Base-by-base conservation (phyloP, 78 protist genomes). In the Parvularia atlantis region DNA sequence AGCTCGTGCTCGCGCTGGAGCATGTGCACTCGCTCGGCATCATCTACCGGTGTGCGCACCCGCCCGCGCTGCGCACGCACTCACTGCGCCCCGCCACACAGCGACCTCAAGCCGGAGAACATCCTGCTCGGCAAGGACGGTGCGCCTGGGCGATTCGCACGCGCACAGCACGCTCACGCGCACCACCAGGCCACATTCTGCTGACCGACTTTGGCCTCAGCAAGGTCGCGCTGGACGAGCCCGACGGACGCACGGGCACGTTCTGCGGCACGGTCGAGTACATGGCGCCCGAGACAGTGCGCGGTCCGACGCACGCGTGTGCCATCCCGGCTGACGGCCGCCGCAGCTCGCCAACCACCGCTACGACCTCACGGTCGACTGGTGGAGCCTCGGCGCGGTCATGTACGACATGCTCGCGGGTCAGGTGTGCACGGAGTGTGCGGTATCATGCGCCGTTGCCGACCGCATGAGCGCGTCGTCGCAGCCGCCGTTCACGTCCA, bases 221-320 rank as follows among this genome's bases (percentile, higher is more conserved):
- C 69, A 76, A 76, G n/a, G 73, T 56, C 43, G 33, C 5, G 33
- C 4, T 66, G 26, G 43, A 63, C 6, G 79, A 63, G 2, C 39
- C 30, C 13, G 36, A 24, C 39, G 86, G 53, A 26, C 69, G 80
- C 24, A 80, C 93, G 26, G 59, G 53, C 40, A 92, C 99, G 0
- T 88, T 93, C 77, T 93, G 97, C 68, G 99, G 99, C 26, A 95
- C 98, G 0, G 93, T 96, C n/a, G 98, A 96, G 71, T 76, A 66
- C 56, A 54, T 76, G 68, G 91, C 89, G 40, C 87, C 87, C 3
- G 89, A 88, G 57, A 13, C 10, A 20, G 10, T 5, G 11, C n/a
- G 10, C 9, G 2, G 11, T 13, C 4, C 9, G 24, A 52, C 24
- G 11, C 19, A 20, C 30, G 3, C 3, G 2, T 52, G 4, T 50